phyloP scores from a whole-genome alignment of 306 rosid genomes.

The Citrullus amarus region DNA sequence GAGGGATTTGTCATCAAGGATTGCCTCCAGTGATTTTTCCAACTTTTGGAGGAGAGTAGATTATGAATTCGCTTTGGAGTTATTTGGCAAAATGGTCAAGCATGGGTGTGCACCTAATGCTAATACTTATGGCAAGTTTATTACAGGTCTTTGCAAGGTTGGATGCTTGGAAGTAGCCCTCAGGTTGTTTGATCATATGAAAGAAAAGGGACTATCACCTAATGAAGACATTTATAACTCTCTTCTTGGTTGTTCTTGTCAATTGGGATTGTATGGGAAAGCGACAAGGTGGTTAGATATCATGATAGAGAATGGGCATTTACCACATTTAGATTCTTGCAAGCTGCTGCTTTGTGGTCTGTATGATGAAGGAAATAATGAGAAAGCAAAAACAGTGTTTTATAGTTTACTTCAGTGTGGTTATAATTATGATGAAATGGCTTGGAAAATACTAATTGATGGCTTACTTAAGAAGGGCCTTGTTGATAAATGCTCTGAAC shows the following conservation, averaged over 20 bases:
- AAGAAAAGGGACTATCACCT: constrained; percentile 37
- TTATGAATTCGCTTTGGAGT: constrained; percentile 31
- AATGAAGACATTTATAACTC: constrained; percentile 40
- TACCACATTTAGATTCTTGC: constrained; percentile 54
- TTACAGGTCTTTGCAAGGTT: constrained; percentile 59
- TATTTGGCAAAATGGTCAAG: constrained; percentile 52
- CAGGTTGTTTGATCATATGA: constrained; percentile 43
- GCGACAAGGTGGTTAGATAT: constrained; percentile 46
- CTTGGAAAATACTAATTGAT: constrained; percentile 75
- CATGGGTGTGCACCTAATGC: constrained; percentile 49
- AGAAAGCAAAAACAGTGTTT: constrained; percentile 53
- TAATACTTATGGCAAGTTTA: constrained; percentile 55
- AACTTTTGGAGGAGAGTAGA: constrained; percentile 51
- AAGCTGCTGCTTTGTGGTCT: constrained; percentile 62
- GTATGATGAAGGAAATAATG: constrained; percentile 35
- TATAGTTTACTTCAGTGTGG: constrained; percentile 32
- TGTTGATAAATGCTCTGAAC: constrained; percentile 43
- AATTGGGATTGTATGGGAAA: constrained; percentile 38
- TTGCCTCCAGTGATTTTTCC: constrained; percentile 20
- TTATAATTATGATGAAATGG: constrained; percentile 66
- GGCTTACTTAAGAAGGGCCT: constrained; percentile 59
- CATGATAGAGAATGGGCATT: constrained; percentile 47
- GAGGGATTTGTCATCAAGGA: constrained; percentile 18
- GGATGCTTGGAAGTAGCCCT: constrained; percentile 33
- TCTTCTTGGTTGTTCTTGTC: constrained; percentile 53